Conservation (phyloP, 208 protist genomes). For the Acanthamoeba culbertsoni region DNA sequence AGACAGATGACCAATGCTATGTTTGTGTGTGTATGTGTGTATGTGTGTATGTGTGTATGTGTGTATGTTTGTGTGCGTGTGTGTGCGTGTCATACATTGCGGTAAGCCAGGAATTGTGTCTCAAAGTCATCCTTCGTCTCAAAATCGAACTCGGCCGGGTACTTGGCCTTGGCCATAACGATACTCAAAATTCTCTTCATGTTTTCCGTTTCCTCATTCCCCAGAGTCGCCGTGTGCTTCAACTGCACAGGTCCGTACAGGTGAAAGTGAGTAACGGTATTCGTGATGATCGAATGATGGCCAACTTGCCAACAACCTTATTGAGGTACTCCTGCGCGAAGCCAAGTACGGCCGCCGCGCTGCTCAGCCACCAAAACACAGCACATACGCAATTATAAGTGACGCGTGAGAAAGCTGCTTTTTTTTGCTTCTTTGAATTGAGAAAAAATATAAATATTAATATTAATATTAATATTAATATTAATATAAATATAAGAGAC, state of each 20-base stretch:
- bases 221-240: neutral
- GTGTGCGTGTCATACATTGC: neutral
- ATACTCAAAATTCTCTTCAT: slow-evolving; percentile 14
- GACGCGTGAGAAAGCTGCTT: too few relatives aligned
- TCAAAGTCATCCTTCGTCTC: slow-evolving; percentile 57
- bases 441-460: too few relatives aligned
- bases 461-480: too few relatives aligned
- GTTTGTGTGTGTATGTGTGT: too few relatives aligned
- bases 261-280: neutral
- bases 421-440: too few relatives aligned
- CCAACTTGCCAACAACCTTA: neutral
- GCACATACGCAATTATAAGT: too few relatives aligned
- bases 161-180: neutral
- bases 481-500: too few relatives aligned
- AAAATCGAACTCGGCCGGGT: slow-evolving; percentile 34
- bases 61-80: neutral
- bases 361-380: neutral
- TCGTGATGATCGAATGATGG: neutral
- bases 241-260: neutral
- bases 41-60: neutral
- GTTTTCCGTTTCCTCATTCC: slow-evolving; percentile 47
- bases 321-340: slow-evolving; percentile 31
- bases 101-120: neutral
- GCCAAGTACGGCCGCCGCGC: neutral
- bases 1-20: too few relatives aligned